Evolutionary conservation across 371 early-diverging fungal genomes (phyloP).

Genomic region (Rozella allomycis): DNA sequence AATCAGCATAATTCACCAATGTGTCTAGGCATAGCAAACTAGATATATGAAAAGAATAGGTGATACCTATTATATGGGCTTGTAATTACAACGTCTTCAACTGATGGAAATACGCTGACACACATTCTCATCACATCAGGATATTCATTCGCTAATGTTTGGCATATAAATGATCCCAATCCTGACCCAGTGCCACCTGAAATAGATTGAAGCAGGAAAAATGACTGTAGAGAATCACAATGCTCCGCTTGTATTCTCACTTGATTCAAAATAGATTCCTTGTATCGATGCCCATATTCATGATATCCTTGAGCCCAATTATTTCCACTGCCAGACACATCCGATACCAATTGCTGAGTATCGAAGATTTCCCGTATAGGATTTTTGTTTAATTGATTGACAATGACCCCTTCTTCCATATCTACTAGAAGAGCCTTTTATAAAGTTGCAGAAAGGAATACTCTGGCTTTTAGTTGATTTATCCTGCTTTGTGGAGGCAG

Average conservation of each 20-base stretch:
- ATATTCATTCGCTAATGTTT: slow-evolving; percentile 22
- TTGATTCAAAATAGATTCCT: slow-evolving; percentile 23
- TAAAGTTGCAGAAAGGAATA: too few species aligned
- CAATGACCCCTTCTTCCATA: slow-evolving; percentile 32
- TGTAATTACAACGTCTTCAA: slow-evolving; percentile 25
- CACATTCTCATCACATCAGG: slow-evolving; percentile 29
- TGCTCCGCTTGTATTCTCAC: slow-evolving; percentile 33
- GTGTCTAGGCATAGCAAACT: too few species aligned
- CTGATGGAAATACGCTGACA: slow-evolving; percentile 23
- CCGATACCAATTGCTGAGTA: slow-evolving; percentile 11
- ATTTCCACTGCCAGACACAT: slow-evolving; percentile 26
- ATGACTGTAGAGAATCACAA: slow-evolving; percentile 36
- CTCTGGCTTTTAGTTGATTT: too few species aligned
- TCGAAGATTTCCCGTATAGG: slow-evolving; percentile 18
- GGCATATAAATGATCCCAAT: slow-evolving; percentile 30
- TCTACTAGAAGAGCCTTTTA: slow-evolving; percentile 19
- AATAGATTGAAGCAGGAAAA: slow-evolving; percentile 29
- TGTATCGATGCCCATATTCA: slow-evolving; percentile 17
- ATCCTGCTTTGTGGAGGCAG: background rate
- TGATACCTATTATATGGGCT: slow-evolving; percentile 28
- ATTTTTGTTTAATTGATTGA: slow-evolving; percentile 8
- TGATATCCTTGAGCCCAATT: slow-evolving; percentile 36
- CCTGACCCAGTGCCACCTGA: slow-evolving; percentile 57
- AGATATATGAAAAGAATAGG: too few species aligned
- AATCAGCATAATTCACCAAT: too few species aligned